Percentiles rank a stretch among this genome's conserved stretches.
These are phyloP conservation scores for Diaporthe citriasiana DNA, from an alignment of 2,329 filamentous ascomycete genomes.

Conservation along the genomic window DNA sequence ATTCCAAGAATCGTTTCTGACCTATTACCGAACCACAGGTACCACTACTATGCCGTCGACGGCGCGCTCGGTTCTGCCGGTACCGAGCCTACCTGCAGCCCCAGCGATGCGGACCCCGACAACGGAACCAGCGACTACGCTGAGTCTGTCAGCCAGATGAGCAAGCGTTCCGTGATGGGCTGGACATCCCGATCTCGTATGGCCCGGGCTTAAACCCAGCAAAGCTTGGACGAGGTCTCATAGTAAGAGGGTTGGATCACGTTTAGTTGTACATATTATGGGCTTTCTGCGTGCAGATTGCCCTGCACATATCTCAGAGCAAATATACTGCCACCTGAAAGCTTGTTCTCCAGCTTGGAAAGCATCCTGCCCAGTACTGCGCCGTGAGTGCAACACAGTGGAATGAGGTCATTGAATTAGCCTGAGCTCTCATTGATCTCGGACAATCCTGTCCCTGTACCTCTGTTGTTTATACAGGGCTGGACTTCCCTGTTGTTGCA, in stretches of 20 bases:
- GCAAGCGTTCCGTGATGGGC: slow-evolving; percentile 36
- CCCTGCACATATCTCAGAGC: not conserved
- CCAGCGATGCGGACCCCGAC: slow-evolving; percentile 56
- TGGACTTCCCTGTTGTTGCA: not conserved
- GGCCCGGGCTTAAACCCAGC: not conserved
- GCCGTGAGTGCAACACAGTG: too few relatives aligned
- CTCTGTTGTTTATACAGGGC: not conserved
- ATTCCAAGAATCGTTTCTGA: not conserved
- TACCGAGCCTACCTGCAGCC: slow-evolving; percentile 53
- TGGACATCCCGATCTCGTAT: slow-evolving; percentile 20
- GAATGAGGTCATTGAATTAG: not conserved
- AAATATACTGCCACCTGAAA: not conserved
- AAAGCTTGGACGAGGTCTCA: not conserved
- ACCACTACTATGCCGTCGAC: slow-evolving; percentile 49
- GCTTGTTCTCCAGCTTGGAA: not conserved
- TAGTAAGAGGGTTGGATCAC: not conserved
- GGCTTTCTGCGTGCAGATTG: not conserved
- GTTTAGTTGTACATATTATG: slow-evolving; percentile 34
- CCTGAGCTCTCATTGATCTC: not conserved
- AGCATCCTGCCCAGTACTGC: not conserved
- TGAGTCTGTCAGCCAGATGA: slow-evolving; percentile 50
- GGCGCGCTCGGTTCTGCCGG: slow-evolving; percentile 53
- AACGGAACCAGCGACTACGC: slow-evolving; percentile 57
- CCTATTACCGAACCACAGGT: slow-evolving; percentile 1
- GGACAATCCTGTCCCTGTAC: not conserved